These are phyloP conservation scores for Pestalotiopsis sp. DNA, from an alignment of 2,329 filamentous ascomycete genomes.

Conservation along the genomic window DNA sequence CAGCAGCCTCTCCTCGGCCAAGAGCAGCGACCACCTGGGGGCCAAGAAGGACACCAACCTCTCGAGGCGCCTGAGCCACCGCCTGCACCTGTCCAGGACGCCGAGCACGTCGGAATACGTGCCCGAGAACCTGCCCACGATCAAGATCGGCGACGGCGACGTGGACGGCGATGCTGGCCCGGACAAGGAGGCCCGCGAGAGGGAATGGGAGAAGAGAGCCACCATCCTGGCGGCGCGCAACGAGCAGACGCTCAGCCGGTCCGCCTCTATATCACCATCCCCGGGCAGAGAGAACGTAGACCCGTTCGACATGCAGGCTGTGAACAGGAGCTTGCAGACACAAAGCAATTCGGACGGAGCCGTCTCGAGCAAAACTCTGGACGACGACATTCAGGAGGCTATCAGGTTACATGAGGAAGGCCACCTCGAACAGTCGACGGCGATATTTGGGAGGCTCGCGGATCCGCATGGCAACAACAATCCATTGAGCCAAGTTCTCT, in stretches of 20 bases:
- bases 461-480: conserved; percentile 86
- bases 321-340: background rate
- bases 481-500: conserved; percentile 91
- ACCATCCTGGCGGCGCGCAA: conserved; percentile 79
- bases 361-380: conserved; percentile 55
- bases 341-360: conserved; percentile 21
- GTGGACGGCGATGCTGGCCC: conserved; percentile 48
- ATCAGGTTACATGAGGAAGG: conserved; percentile 90
- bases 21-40: conserved; percentile 14
- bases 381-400: conserved; percentile 87
- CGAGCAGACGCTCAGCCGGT: conserved; percentile 46
- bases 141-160: conserved; percentile 52
- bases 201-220: conserved; percentile 89
- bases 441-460: conserved; percentile 81
- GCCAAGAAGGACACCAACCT: conserved; percentile 28
- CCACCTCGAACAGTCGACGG: conserved; percentile 77
- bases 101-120: conserved; percentile 71
- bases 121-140: conserved; percentile 78
- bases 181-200: conserved; percentile 55
- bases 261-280: conserved; percentile 38
- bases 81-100: conserved; percentile 67
- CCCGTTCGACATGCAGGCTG: conserved; percentile 19
- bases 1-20: conserved; percentile 46
- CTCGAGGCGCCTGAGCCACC: conserved; percentile 61
- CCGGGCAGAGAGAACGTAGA: conserved; percentile 31